Evolutionary conservation across 352 stramenopile species (phyloP).

Genomic region (Globisporangium camurandrum): DNA sequence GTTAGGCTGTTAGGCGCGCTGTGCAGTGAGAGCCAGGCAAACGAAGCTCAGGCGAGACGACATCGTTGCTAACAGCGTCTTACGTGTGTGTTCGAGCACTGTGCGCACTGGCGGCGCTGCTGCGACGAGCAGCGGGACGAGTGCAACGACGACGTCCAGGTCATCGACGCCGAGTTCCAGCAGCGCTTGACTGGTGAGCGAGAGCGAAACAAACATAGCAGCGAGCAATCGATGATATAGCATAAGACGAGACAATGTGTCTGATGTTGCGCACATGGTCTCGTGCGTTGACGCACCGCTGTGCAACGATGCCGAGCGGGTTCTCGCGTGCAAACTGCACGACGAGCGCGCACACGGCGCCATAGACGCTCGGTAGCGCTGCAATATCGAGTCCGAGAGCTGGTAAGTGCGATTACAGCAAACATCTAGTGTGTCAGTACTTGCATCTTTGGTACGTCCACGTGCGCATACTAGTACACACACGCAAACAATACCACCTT

Average conservation of each 20-base stretch:
- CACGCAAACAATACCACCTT: too few relatives aligned
- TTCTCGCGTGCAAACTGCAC: constrained; percentile 7
- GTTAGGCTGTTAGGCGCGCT: background rate
- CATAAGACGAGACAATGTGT: background rate
- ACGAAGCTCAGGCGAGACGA: background rate
- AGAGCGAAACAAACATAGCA: background rate
- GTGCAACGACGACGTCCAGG: constrained; percentile 14
- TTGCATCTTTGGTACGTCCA: background rate
- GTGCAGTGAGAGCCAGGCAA: background rate
- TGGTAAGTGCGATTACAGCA: constrained; percentile 3
- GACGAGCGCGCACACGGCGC: constrained; percentile 24
- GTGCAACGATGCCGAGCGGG: constrained; percentile 1
- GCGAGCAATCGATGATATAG: background rate
- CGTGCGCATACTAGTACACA: too few relatives aligned
- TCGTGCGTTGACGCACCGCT: constrained; percentile 7
- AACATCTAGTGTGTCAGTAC: background rate
- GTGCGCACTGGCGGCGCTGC: constrained; percentile 16
- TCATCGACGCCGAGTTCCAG: constrained; percentile 25
- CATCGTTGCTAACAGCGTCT: background rate
- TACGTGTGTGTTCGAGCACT: constrained; percentile 30
- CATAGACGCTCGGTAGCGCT: constrained; percentile 8
- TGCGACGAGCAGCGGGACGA: constrained; percentile 14
- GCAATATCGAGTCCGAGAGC: background rate
- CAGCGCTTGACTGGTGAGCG: constrained; percentile 15
- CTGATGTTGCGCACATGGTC: too few relatives aligned